phyloP scores from a whole-genome alignment of 176 grass and related monocot genomes.

The Pharus latifolius region DNA sequence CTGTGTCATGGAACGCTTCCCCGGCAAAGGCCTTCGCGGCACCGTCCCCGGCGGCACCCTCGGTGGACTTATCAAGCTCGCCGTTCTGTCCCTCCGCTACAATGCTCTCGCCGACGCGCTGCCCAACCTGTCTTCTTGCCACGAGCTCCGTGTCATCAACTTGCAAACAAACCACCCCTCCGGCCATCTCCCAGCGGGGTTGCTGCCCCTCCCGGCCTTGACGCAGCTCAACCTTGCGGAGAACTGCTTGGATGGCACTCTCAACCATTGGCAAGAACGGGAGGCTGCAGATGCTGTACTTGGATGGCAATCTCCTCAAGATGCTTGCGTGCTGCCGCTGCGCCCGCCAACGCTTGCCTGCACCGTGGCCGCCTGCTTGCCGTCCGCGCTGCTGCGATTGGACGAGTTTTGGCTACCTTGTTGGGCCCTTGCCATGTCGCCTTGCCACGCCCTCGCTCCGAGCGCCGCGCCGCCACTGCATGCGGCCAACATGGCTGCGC shows the following conservation, averaged over 20 bases:
- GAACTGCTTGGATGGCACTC: constrained; percentile 38
- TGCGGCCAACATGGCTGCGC: too few species aligned
- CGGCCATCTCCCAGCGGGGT: constrained; percentile 18
- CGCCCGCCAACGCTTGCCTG: too few species aligned
- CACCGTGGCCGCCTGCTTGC: too few species aligned
- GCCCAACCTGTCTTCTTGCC: constrained; percentile 30
- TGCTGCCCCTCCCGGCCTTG: constrained; percentile 33
- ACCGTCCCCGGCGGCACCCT: constrained; percentile 28
- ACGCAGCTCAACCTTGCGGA: constrained; percentile 49
- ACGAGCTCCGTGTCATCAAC: constrained; percentile 36
- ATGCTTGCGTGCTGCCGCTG: too few species aligned
- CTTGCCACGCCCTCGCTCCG: too few species aligned
- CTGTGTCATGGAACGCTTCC: constrained; percentile 39
- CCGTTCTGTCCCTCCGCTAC: constrained; percentile 44
- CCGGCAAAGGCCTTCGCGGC: constrained; percentile 40
- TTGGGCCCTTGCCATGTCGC: too few species aligned
- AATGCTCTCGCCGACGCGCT: constrained; percentile 51
- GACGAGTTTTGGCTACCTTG: too few species aligned
- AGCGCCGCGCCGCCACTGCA: too few species aligned
- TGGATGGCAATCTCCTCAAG: constrained; percentile 50
- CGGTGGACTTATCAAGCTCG: constrained; percentile 44
- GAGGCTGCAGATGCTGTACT: constrained; percentile 32
- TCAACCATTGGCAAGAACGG: constrained; percentile 33
- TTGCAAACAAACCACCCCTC: constrained; percentile 47
- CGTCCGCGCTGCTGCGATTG: too few species aligned